Base-by-base conservation (phyloP, 2,329 filamentous ascomycete species). In the Dactylellina drechsleri region DNA sequence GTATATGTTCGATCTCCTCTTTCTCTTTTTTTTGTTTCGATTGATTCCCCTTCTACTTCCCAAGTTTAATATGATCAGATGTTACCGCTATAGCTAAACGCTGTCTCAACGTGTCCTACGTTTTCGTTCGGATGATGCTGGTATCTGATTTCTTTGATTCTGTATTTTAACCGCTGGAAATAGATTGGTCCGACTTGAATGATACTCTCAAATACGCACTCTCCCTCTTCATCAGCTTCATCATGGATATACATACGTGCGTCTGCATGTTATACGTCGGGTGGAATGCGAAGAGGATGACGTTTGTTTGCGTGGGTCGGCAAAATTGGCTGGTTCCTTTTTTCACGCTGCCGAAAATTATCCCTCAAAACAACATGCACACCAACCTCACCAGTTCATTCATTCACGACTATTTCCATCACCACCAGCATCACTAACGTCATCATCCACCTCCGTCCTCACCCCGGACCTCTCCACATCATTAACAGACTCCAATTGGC, bases 261-360 rank as follows among this genome's bases (percentile, higher is more conserved):
- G 18, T 52, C 16, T 26, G 47, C n/a, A 23, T 5, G 23, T 23
- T 23, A 23, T 23, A 52, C 16, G 18, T 23, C 16, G 47, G n/a
- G 47, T 18, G 23, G 10, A 18, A 20, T 23, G 15, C 47, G 47
- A 56, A 20, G 41, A 31, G 18, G 50, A 70, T 70, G 66, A 70
- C 66, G 66, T 68, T 36, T 36, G 31, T 36, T 36, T 57, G 50
- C 49, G 47, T 62, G 31, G 20, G 57, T 70, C 50, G 66, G 66
- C 66, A 62, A 61, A 40, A 40, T 26, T 31, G n/a, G 28, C 36
- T 45, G 12, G 20, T 20, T 43, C 40, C 50, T 41, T 45, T 41
- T 57, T 64, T 56, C 16, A 56, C 47, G 52, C 57, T 66, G 68
- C 61, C 60, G 61, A 73, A 73, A 74, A 67, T 74, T 74, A 74